Conservation (phyloP, 495 filamentous ascomycete genomes). For the Platismatia glauca region DNA sequence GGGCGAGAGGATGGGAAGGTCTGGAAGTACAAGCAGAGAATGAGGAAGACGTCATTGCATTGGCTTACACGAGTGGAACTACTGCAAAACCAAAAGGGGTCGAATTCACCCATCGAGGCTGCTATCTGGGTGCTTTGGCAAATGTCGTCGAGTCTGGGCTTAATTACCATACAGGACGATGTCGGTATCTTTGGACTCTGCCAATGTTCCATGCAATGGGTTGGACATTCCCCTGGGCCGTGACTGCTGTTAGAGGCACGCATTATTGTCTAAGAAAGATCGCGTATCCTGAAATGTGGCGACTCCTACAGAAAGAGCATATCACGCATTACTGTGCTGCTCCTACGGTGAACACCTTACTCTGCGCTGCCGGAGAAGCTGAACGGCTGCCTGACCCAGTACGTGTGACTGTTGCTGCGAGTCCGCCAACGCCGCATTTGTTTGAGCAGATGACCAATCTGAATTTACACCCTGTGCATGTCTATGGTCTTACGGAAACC, state of each 20-base stretch:
- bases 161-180: slow-evolving; percentile 57
- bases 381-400: slow-evolving; percentile 59
- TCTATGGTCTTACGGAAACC: slow-evolving; percentile 91
- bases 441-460: slow-evolving; percentile 86
- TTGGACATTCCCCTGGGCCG: slow-evolving; percentile 81
- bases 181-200: slow-evolving; percentile 83
- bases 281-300: slow-evolving; percentile 89
- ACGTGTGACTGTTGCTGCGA: slow-evolving; percentile 85
- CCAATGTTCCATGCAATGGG: slow-evolving; percentile 97
- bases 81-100: slow-evolving; percentile 91
- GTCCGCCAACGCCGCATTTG: slow-evolving; percentile 76
- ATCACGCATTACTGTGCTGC: slow-evolving; percentile 96
- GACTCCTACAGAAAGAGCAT: slow-evolving; percentile 66
- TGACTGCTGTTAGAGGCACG: slow-evolving; percentile 85
- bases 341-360: slow-evolving; percentile 89
- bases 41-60: slow-evolving; percentile 75
- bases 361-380: slow-evolving; percentile 70
- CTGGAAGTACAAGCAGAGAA: slow-evolving; percentile 56
- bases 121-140: slow-evolving; percentile 72
- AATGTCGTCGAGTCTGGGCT: slow-evolving; percentile 86
- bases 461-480: slow-evolving; percentile 86
- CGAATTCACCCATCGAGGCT: slow-evolving; percentile 79
- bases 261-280: slow-evolving; percentile 94
- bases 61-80: slow-evolving; percentile 88
- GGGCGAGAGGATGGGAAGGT: slow-evolving; percentile 65